Evolutionary conservation across 2,329 filamentous ascomycete genomes (phyloP), one percentile per base, ranked within the genome.

Genomic region (Colletotrichum sublineola): DNA sequence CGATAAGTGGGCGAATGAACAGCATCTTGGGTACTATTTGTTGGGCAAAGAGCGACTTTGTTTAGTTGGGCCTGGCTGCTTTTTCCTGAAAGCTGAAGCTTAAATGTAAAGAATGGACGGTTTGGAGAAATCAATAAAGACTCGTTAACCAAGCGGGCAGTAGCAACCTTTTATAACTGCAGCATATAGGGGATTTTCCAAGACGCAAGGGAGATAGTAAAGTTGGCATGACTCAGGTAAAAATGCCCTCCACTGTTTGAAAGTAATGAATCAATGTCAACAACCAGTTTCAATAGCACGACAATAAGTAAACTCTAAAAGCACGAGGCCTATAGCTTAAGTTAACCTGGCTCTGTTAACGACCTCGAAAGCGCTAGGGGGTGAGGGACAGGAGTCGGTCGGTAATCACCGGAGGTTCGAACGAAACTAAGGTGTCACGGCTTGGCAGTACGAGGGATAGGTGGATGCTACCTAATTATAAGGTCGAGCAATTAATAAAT

Each of bases 161-260:
- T n/a, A 33, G 4, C 40, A 65, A n/a, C 55, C 31, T 72, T 53
- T 65, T 72, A 72, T 69, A n/a, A 31, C 46, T 15, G 6, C 24
- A 7, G 44, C 12, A 31, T 15, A 24, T 24, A 24, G 11, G 50
- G 56, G n/a, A 15, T 52, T 44, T 15, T 44, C 58, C 5, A 24
- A 33, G 53, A 40, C 42, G 14, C 24, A 29, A 14, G 33, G 24
- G n/a, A 40, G n/a, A 31, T 40, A 42, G n/a, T n/a, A n/a, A 36
- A 14, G 57, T 63, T 48, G 44, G 33, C 31, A 40, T 66, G 61
- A 72, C 55, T 72, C 66, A 48, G 44, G 60, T 29, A 33, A 40
- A 33, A 42, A 38, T 42, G 24, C 5, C 40, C 53, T 36, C 29
- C 53, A n/a, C 20, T 11, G 60, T 69, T 61, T 50, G 60, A 69